Evolutionary conservation across 352 stramenopile genomes (phyloP), one percentile per base, ranked within the genome.

Genomic region (Blastocystis hominis): DNA sequence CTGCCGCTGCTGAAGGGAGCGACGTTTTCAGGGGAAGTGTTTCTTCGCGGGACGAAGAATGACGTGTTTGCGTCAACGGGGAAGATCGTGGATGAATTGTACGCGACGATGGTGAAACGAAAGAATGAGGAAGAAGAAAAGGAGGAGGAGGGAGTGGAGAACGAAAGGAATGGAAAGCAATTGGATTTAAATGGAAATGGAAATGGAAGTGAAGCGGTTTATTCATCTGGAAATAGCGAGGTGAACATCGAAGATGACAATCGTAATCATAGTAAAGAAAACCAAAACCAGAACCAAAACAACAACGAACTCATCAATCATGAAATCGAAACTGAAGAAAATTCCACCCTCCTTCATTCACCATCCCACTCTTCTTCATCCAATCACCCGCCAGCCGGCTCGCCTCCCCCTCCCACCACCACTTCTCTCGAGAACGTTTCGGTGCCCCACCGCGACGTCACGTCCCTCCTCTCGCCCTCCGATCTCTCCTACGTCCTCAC

Each of bases 1-100:
- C 20, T 64, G 30, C 70, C 70, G 0, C 44, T 80, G 17, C 44
- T 80, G 2, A 50, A 54, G n/a, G 70, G 70, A 24, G 70, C 70
- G 3, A 47, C 70, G 17, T 64, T 80, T 24, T 80, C 70, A 38
- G 63, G 36, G 13, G 70, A 80, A 38, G 70, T 80, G 46, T 80
- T 80, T 80, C 20, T 80, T n/a, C 46, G 70, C 9, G 70, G 70
- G 20, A 80, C 66, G 3, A 7, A 77, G 17, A 46, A 77, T 30
- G 50, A 56, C 50, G 17, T 30, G 20, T 53, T 56, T 6, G 53
- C 36, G 0, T 56, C 66, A 24, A n/a, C 50, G 40, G 66, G 66
- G n/a, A 40, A 77, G 24, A 55, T 1, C 13, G 46, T 15, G 10
- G 36, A 36, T 0, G 46, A 40, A 3, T 36, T 70, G 62, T 24